These are phyloP conservation scores for Discostella pseudostelligera DNA, from an alignment of 108 stramenopile genomes.

Conservation along the genomic window DNA sequence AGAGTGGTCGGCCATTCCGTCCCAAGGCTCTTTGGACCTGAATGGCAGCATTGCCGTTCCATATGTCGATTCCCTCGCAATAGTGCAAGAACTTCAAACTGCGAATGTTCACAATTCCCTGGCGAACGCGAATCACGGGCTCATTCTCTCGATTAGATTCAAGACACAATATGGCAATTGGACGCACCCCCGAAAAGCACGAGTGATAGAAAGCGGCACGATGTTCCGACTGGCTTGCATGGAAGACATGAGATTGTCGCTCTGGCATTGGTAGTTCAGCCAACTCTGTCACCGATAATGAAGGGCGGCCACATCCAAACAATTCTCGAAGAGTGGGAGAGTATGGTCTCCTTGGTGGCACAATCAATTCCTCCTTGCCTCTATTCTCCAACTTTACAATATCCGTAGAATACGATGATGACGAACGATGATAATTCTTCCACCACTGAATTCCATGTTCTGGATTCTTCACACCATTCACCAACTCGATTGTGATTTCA, in stretches of 20 bases:
- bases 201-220: constrained; percentile 14
- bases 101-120: constrained; percentile 49
- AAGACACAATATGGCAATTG: constrained; percentile 56
- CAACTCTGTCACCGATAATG: background rate
- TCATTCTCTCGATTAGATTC: constrained; percentile 54
- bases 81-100: constrained; percentile 61
- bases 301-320: constrained; percentile 19
- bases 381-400: background rate
- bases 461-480: constrained; percentile 44
- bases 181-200: constrained; percentile 14
- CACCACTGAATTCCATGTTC: constrained; percentile 24
- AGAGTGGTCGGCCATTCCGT: constrained; percentile 31
- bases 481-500: constrained; percentile 56
- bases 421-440: constrained; percentile 22
- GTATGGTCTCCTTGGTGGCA: constrained; percentile 11
- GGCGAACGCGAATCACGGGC: constrained; percentile 64
- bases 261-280: background rate
- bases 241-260: background rate
- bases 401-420: constrained; percentile 1
- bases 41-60: constrained; percentile 84
- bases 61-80: constrained; percentile 66
- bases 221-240: constrained; percentile 8
- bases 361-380: background rate
- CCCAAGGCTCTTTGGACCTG: constrained; percentile 70
- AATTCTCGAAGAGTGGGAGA: constrained; percentile 25